A percentile compares a stretch with the other conserved stretches of the same genome.
phyloP scores from a whole-genome alignment of 1,284 basidiomycete species.

The Volvariella surrecta region DNA sequence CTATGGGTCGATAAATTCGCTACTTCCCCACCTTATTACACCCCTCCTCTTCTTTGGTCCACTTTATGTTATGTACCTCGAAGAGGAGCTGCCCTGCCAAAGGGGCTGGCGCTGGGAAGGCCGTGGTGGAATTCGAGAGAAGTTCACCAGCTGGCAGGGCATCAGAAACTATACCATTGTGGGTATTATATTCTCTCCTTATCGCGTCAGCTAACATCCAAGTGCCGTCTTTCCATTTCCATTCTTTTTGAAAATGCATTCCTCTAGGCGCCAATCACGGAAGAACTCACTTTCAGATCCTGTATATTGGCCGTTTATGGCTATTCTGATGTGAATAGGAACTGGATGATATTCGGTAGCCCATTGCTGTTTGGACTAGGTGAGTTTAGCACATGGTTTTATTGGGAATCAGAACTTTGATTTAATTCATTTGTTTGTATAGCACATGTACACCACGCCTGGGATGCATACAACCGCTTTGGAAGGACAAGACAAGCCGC shows the following conservation, averaged over 20 bases:
- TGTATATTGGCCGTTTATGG: constrained; percentile 74
- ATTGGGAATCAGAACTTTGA: neutral
- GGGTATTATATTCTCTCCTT: constrained; percentile 21
- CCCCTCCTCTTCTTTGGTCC: constrained; percentile 83
- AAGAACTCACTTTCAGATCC: constrained; percentile 89
- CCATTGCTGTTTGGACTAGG: constrained; percentile 88
- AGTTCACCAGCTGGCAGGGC: constrained; percentile 46
- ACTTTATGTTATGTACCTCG: constrained; percentile 58
- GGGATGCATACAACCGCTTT: constrained; percentile 69
- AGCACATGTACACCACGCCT: constrained; percentile 93
- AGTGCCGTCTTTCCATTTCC: constrained; percentile 5
- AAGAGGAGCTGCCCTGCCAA: constrained; percentile 55
- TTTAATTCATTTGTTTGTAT: neutral
- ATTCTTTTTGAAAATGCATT: no score
- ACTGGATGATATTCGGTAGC: constrained; percentile 66
- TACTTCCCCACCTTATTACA: constrained; percentile 60
- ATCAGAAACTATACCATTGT: constrained; percentile 77
- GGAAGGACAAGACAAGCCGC: constrained; percentile 60
- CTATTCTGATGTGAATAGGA: constrained; percentile 49
- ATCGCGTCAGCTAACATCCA: neutral
- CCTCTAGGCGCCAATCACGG: constrained; percentile 77
- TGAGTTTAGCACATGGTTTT: constrained; percentile 24
- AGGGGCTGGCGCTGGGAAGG: constrained; percentile 32
- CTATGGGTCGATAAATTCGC: constrained; percentile 12
- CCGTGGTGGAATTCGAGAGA: constrained; percentile 26